Evolutionary conservation across 306 rosid species (phyloP), one percentile per base, ranked within the genome.

Genomic region (Oemleria cerasiformis): DNA sequence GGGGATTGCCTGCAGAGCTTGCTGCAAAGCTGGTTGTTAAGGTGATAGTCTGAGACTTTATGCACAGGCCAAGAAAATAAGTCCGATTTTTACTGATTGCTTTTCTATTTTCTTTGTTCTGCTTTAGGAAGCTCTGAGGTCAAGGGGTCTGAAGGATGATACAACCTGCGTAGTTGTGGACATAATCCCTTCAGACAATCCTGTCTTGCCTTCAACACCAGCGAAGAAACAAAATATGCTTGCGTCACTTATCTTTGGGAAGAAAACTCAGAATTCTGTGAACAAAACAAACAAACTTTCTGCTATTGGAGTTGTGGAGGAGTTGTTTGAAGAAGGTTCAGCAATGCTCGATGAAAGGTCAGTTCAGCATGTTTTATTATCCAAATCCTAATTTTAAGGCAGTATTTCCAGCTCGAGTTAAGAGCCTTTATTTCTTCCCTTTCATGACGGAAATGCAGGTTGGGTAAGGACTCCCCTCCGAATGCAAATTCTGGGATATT

Each of bases 271-370:
- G 23, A 86, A 85, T 72, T 76, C 88, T 54, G 63, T 84, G n/a
- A 86, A 71, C 86, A 91, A 94, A 88, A 81, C 91, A 25, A 83
- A 74, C 73, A 94, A 94, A 80, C 99, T 86, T 77, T 94, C 99
- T 38, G 77, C 99, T 39, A 96, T 94, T 53, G 99, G 97, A 56
- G 96, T 75, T 65, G 98, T 94, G 76, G 99, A 91, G 85, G 99
- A 94, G 80, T 80, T 94, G 76, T 94, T 94, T 81, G 99, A 94
- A 91, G 99, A 94, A 78, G 99, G 97, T 62, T 94, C 99, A 77
- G 99, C 99, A 71, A 88, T 94, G 92, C 99, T 94, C 65, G 84
- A 87, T 62, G 99, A 94, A 81, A 91, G 99, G 99, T 94, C 76
- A 8, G 53, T 30, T 51, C 19, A 53, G 45, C n/a, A 49, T 13